Base-by-base conservation (phyloP, 495 filamentous ascomycete genomes). In the Trichoderma orchidacearum region DNA sequence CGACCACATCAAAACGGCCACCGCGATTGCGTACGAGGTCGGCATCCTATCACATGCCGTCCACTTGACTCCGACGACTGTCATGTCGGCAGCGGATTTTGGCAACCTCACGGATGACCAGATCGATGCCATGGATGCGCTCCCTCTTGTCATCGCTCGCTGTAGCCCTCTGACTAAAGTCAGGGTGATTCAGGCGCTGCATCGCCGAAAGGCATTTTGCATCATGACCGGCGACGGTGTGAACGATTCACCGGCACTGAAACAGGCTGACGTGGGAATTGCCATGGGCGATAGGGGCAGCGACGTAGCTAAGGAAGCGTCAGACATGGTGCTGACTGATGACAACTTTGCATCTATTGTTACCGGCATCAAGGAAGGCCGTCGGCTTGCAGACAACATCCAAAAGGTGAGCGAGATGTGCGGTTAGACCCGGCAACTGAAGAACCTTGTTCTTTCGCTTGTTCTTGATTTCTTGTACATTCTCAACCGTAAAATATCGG, bases 201-300 rank as follows among this genome's bases (percentile, higher is more conserved):
- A 87, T 57, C 77, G 84, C 41, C 84, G 51, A 36, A 62, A 61
- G 51, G 64, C 63, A 34, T 69, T 87, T 59, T 84, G 80, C n/a
- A 87, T 85, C 30, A 89, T 94, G 78, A 91, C 89, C n/a, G 89
- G 89, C 64, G 89, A 93, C 57, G 89, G 89, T 57, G 88, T 93
- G 55, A 95, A 95, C 64, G 89, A 93, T 67, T 84, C 86, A 3
- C 87, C 89, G 1, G 87, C 86, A 1, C 72, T 95, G 23, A 89
- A 88, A 65, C 78, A 81, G 29, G 86, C 89, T 17, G 88, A 95
- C 67, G 80, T 93, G 32, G 89, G 89, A 61, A 90, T 95, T 64
- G 87, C 88, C 6, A 90, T 93, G 85, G 86, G 85, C 30, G 74
- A 83, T 53, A 74, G 78, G 15, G 88, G 89, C 1, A 85, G 82